Conservation (phyloP, 2,329 filamentous ascomycete species). For the Graphilbum ipis-grandicollis region DNA sequence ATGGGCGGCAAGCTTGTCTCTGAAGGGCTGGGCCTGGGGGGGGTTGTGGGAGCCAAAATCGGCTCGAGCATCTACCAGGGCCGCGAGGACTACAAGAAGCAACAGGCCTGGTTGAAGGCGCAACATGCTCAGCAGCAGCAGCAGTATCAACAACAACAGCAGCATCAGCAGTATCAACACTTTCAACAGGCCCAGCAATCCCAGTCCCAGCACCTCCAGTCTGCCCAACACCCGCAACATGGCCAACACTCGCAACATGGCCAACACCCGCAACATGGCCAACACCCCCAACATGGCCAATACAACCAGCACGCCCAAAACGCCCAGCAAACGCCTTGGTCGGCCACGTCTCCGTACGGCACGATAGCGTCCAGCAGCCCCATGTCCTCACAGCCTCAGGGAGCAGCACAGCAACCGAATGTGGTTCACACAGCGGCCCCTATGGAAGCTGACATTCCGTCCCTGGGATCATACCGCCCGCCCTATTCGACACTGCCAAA, state of each 20-base stretch:
- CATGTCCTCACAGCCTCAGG: no score
- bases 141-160: constrained; percentile 3
- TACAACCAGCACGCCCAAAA: neutral
- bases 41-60: constrained; percentile 3
- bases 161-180: constrained; percentile 1
- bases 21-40: constrained; percentile 4
- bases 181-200: neutral
- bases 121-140: constrained; percentile 1
- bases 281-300: neutral
- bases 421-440: no score
- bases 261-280: neutral
- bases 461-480: no score
- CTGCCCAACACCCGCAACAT: neutral
- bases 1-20: constrained; percentile 6
- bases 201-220: neutral
- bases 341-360: no score
- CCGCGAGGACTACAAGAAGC: constrained; percentile 4
- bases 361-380: no score
- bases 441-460: no score
- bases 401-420: no score
- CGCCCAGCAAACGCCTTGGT: neutral
- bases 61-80: neutral
- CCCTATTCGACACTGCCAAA: no score
- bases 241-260: no score
- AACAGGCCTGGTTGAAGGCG: neutral